phyloP scores from a whole-genome alignment of 129 eudicot species.

The Flaveria brownii region DNA sequence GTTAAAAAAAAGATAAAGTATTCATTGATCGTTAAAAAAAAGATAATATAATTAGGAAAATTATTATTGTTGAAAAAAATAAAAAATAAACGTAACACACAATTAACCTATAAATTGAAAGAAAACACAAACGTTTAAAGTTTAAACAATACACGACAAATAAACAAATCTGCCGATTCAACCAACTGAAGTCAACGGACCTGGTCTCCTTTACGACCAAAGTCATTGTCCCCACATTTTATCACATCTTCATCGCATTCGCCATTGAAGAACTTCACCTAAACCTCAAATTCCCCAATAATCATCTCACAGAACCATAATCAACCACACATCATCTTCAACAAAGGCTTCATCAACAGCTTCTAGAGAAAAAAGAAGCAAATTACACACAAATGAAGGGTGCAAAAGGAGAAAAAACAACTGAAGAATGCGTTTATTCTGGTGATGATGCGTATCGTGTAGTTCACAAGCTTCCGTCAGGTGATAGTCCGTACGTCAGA shows the following conservation, averaged over 20 bases:
- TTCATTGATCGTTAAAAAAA: too few species aligned
- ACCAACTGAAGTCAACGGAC: constrained; percentile 25
- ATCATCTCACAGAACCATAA: neutral
- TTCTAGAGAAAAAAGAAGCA: neutral
- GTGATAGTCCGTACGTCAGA: constrained; percentile 76
- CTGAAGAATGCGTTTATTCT: constrained; percentile 10
- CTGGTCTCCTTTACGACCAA: constrained; percentile 28
- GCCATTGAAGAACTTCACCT: constrained; percentile 10
- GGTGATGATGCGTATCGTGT: constrained; percentile 43
- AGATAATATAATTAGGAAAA: too few species aligned
- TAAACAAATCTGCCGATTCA: constrained; percentile 32
- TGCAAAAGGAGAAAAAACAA: neutral
- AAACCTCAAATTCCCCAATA: neutral
- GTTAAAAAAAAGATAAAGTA: too few species aligned
- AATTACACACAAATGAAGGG: constrained; percentile 19
- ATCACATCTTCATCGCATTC: neutral
- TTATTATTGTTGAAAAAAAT: too few species aligned
- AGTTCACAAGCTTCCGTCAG: constrained; percentile 62
- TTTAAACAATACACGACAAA: neutral
- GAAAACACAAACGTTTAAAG: too few species aligned
- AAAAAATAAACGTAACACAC: too few species aligned
- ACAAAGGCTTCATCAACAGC: neutral
- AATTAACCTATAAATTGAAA: too few species aligned
- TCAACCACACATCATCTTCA: neutral
- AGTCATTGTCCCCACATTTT: constrained; percentile 36